Evolutionary conservation across 2,329 filamentous ascomycete genomes (phyloP).

Genomic region (Didymella glomerata): DNA sequence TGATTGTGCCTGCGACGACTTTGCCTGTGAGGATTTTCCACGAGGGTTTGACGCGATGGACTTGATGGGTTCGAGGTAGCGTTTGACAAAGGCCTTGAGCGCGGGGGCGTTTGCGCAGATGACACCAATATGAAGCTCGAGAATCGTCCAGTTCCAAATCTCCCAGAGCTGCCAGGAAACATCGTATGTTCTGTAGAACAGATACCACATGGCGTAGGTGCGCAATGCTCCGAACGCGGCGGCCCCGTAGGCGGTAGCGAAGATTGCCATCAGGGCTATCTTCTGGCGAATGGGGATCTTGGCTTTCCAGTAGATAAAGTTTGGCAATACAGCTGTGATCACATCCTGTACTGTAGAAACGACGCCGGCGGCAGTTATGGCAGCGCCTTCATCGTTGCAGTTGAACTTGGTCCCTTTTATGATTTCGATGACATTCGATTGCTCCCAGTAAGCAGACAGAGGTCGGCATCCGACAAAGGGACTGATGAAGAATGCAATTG

Average conservation of each 20-base stretch:
- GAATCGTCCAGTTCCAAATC: conserved; percentile 21
- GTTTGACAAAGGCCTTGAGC: conserved; percentile 27
- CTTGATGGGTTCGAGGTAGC: conserved; percentile 10
- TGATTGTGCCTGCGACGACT: neutral
- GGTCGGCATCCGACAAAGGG: conserved; percentile 23
- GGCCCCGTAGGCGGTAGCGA: conserved; percentile 28
- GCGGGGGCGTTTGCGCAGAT: conserved; percentile 31
- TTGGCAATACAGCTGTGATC: conserved; percentile 27
- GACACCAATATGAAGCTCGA: conserved; percentile 30
- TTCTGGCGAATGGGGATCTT: conserved; percentile 31
- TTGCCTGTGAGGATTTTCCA: neutral
- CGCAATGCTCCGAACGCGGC: conserved; percentile 23
- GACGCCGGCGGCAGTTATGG: conserved; percentile 24
- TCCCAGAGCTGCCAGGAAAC: conserved; percentile 29
- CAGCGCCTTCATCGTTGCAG: conserved; percentile 31
- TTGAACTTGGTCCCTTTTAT: conserved; percentile 15
- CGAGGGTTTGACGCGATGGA: neutral
- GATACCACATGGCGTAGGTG: conserved; percentile 17
- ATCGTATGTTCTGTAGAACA: conserved; percentile 31
- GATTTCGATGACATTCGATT: conserved; percentile 19
- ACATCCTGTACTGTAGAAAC: conserved; percentile 31
- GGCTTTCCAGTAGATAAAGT: conserved; percentile 33
- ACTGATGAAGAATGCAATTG: conserved; percentile 25
- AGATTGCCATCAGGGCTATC: conserved; percentile 27
- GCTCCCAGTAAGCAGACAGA: conserved; percentile 31